phyloP scores from a whole-genome alignment of 2,329 filamentous ascomycete species.

The Cercospora berteroae region DNA sequence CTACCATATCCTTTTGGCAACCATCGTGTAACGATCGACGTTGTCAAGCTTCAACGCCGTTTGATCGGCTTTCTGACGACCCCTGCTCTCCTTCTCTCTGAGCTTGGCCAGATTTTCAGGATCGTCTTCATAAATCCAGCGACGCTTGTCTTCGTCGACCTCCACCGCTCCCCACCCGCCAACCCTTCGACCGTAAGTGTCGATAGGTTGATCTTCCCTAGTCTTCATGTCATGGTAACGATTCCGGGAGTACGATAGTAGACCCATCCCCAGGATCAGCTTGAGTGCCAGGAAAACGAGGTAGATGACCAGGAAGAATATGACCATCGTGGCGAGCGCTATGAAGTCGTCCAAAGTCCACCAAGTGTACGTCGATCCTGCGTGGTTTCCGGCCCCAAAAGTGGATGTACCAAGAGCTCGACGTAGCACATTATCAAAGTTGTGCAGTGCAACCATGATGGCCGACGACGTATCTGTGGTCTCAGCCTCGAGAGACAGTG shows the following conservation, averaged over 20 bases:
- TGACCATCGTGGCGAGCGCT: slow-evolving; percentile 74
- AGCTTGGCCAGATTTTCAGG: slow-evolving; percentile 64
- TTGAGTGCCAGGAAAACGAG: slow-evolving; percentile 73
- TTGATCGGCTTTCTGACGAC: slow-evolving; percentile 52
- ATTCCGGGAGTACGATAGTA: slow-evolving; percentile 75
- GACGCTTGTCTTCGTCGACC: slow-evolving; percentile 79
- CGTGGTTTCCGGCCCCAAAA: slow-evolving; percentile 53
- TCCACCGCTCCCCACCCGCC: slow-evolving; percentile 85
- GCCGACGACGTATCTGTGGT: slow-evolving; percentile 59
- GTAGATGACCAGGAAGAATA: slow-evolving; percentile 82
- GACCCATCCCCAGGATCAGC: slow-evolving; percentile 80
- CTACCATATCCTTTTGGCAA: slow-evolving; percentile 93
- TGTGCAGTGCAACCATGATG: slow-evolving; percentile 72
- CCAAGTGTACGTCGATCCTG: slow-evolving; percentile 38
- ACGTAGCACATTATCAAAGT: slow-evolving; percentile 74
- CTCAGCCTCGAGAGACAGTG: slow-evolving; percentile 58
- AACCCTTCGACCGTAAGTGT: slow-evolving; percentile 68
- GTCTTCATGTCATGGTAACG: slow-evolving; percentile 79
- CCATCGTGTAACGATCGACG: slow-evolving; percentile 86
- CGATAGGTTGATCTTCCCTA: slow-evolving; percentile 52
- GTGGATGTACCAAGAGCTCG: slow-evolving; percentile 73
- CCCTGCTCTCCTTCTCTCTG: slow-evolving; percentile 61
- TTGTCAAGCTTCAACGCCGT: slow-evolving; percentile 60
- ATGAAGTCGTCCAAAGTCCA: slow-evolving; percentile 72
- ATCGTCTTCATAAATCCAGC: slow-evolving; percentile 86